A percentile compares a stretch with the other conserved stretches of the same genome.
phyloP scores from a whole-genome alignment of 2,329 filamentous ascomycete species.

The Triangularia setosa region DNA sequence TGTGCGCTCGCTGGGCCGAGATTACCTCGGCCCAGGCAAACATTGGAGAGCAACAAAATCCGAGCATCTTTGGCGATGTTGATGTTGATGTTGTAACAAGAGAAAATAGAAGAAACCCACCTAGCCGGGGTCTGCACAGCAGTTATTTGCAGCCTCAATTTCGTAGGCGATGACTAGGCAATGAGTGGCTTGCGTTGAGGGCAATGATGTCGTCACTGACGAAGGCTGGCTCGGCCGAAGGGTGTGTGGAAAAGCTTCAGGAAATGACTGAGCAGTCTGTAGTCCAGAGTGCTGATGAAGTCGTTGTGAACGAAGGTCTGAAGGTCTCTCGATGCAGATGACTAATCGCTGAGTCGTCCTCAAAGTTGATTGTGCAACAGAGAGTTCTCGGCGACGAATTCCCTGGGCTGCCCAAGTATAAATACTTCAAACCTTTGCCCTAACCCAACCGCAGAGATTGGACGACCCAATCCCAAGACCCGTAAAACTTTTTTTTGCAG shows the following conservation, averaged over 20 bases:
- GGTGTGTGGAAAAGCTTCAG: background rate
- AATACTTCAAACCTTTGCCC: background rate
- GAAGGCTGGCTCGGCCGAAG: no score
- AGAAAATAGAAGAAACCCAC: background rate
- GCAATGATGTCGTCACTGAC: background rate
- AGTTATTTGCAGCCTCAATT: background rate
- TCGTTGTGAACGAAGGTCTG: background rate
- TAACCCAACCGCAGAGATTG: no score
- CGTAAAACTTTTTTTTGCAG: background rate
- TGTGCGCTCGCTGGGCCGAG: background rate
- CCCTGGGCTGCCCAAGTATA: background rate
- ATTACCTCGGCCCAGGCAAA: background rate
- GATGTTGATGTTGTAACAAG: background rate
- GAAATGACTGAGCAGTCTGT: background rate
- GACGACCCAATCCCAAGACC: background rate
- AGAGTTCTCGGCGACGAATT: background rate
- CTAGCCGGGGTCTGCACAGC: background rate
- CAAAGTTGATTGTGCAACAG: background rate
- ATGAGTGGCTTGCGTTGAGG: no score
- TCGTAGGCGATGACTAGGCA: background rate
- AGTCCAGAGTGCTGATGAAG: background rate
- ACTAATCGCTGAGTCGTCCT: background rate
- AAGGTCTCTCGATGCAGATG: background rate
- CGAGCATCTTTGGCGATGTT: background rate
- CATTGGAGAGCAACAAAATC: background rate